Evolutionary conservation across 495 filamentous ascomycete genomes (phyloP), one percentile per base, ranked within the genome.

Genomic region (Xylaria bambusicola): DNA sequence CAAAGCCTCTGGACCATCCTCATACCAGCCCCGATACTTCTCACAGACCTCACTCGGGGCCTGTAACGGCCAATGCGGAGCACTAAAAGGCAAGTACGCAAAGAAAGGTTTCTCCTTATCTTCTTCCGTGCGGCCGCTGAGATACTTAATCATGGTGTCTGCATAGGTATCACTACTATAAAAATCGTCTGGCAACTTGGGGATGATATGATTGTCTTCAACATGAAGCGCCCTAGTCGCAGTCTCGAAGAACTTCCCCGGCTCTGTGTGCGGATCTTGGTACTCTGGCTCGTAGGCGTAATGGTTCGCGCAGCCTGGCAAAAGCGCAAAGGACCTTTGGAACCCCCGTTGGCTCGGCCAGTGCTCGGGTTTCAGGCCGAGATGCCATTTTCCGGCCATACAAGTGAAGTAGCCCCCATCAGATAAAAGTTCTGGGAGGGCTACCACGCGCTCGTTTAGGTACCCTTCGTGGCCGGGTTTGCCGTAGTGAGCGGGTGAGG

Each of bases 401-500:
- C 84, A 49, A 17, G 84, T 86, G 60, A 78, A 74, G 60, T 86
- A 86, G 29, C 84, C 84, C 6, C 71, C 76, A 66, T 86, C 83
- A 6, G 71, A 73, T 7, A 86, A 72, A n/a, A 86, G 51, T 66
- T 86, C 82, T 1, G 84, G 82, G 12, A 86, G 73, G 5, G 83
- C 76, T 1, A 77, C 84, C 20, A 86, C 82, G 2, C 75, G 70
- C 52, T 84, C 79, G 55, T 86, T 85, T 33, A 86, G 76, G 56
- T 84, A 86, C 12, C 82, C 82, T 68, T 85, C 83, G 66, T 86
- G 84, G 0, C 83, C 82, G 3, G 83, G 81, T 79, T 80, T 82
- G 23, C 58, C 66, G 26, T 56, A 27, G 66, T 51, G 46, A 20
- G 45, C 29, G 24, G 46, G 46, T 33, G 50, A 52, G 50, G 36